These are phyloP conservation scores for Irpex sp. DNA, from an alignment of 1,284 basidiomycete genomes.

Conservation along the genomic window DNA sequence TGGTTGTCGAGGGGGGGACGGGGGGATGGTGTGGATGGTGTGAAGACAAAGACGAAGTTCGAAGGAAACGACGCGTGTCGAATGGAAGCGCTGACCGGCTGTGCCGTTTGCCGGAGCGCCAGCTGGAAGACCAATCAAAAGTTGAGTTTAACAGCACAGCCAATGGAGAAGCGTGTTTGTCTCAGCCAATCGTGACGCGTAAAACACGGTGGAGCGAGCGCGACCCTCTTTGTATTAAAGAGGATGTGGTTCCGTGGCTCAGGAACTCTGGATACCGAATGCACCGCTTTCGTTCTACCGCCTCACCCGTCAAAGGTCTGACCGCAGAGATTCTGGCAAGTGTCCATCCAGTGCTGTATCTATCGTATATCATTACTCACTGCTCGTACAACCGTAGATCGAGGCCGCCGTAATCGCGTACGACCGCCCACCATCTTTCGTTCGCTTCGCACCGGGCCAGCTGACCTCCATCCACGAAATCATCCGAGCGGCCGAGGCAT, in stretches of 20 bases:
- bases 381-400: constrained; percentile 37
- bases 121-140: no score
- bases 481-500: constrained; percentile 16
- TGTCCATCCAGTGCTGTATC: background rate
- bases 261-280: constrained; percentile 53
- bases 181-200: no score
- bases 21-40: no score
- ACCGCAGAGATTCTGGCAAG: constrained; percentile 77
- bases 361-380: background rate
- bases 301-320: constrained; percentile 77
- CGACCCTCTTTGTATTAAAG: no score
- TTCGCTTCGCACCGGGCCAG: constrained; percentile 44
- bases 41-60: no score
- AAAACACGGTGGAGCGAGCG: no score
- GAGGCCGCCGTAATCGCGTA: constrained; percentile 54
- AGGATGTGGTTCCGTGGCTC: constrained; percentile 36
- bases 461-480: constrained; percentile 22
- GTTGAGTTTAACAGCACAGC: no score
- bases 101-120: no score
- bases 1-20: no score
- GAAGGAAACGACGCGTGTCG: no score
- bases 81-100: no score
- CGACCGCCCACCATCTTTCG: constrained; percentile 38
- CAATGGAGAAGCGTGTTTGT: no score
- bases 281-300: constrained; percentile 71